Evolutionary conservation across 129 eudicot genomes (phyloP).

Genomic region (Scalesia atractyloides): DNA sequence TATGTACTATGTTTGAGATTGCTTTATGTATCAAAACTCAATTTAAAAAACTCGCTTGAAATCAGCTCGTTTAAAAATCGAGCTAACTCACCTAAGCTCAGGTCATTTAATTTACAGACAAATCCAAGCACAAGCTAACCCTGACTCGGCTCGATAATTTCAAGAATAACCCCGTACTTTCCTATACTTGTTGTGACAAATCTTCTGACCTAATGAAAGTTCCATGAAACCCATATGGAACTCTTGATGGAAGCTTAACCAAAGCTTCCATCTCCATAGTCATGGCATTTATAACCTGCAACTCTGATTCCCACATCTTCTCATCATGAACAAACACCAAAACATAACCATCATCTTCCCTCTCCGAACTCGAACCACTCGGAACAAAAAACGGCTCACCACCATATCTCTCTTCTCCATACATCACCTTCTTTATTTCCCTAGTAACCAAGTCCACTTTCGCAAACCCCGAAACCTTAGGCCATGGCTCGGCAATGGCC

Average conservation of each 20-base stretch:
- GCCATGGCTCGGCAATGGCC: slow-evolving; percentile 67
- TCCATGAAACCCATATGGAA: slow-evolving; percentile 64
- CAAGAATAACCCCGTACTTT: not conserved
- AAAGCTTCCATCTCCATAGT: slow-evolving; percentile 47
- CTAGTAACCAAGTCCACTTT: slow-evolving; percentile 49
- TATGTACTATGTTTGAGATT: too few species aligned
- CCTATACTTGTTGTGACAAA: slow-evolving; percentile 37
- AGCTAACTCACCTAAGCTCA: too few species aligned
- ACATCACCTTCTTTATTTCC: slow-evolving; percentile 33
- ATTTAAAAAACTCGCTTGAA: too few species aligned
- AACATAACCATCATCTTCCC: slow-evolving; percentile 54
- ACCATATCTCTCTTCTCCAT: slow-evolving; percentile 44
- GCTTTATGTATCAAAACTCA: too few species aligned
- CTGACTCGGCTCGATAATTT: too few species aligned
- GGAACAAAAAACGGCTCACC: slow-evolving; percentile 62
- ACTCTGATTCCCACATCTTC: slow-evolving; percentile 51
- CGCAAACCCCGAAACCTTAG: slow-evolving; percentile 59
- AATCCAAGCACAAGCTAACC: too few species aligned
- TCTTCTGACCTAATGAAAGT: slow-evolving; percentile 48
- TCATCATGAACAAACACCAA: slow-evolving; percentile 57
- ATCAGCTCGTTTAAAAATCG: too few species aligned
- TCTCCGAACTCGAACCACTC: slow-evolving; percentile 13
- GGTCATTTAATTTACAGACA: too few species aligned
- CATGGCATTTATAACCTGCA: slow-evolving; percentile 45
- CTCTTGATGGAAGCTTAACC: slow-evolving; percentile 48